Base-by-base conservation (phyloP, 2,329 filamentous ascomycete species). In the Colletotrichum sidae region DNA sequence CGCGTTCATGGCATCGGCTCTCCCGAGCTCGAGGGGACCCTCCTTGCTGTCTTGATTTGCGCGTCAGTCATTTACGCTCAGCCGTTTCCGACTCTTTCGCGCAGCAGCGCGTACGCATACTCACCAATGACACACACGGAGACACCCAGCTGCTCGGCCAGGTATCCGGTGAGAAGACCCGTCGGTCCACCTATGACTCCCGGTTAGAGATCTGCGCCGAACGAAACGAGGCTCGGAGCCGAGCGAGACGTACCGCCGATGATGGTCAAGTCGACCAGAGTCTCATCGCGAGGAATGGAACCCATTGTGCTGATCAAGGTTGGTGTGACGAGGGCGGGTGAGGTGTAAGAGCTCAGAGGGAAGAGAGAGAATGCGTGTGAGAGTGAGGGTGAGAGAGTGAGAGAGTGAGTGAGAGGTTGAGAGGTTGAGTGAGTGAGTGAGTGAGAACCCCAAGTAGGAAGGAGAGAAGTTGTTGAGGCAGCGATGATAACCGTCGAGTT, bases 1-100 rank as follows among this genome's bases (percentile, higher is more conserved):
- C 6, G 82, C 82, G 45, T 83, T 84, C 57, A 84, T 72, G 0
- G 82, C 82, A 70, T 84, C 82, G 42, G 82, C 82, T 17, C 82
- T 74, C 2, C 82, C 82, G 4, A 83, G 69, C 4, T 78, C 72
- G 4, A 84, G 69, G 0, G 78, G 75, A 0, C 71, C 72, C 1
- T 75, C 68, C 67, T 82, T 81, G 49, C 72, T 76, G 45, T 81
- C 81, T 82, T 2, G 2, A 5, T 15, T 15, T 11, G n/a, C 4
- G 10, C 38, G 38, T 67, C 38, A 47, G 2, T 13, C 5, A 2
- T 47, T 4, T 12, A 17, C 50, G 33, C 54, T 34, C 39, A 17
- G 2, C 52, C 44, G 15, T 17, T 17, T n/a, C 17, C 6, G 44
- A 15, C 3, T 17, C 6, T 25, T 25, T 25, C 25, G 25, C 25